phyloP scores from a whole-genome alignment of 352 stramenopile species.

The Globisporangium polare region DNA sequence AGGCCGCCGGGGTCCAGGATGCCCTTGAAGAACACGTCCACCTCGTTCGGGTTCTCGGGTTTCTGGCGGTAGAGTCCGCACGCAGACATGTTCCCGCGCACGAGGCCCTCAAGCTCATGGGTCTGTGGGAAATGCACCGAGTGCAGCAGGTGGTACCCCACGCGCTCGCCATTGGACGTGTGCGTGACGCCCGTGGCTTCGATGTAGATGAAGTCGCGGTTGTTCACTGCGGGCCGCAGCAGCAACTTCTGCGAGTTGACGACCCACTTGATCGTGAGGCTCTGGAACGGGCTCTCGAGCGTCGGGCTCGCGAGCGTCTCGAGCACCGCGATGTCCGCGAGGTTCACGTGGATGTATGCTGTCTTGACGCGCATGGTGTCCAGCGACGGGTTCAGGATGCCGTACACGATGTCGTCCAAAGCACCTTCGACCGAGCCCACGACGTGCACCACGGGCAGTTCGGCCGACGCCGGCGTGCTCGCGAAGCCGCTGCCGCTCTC shows the following conservation, averaged over 20 bases:
- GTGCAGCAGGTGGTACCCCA: conserved; percentile 36
- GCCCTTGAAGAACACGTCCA: conserved; percentile 41
- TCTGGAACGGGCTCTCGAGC: conserved; percentile 25
- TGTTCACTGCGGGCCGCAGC: conserved; percentile 22
- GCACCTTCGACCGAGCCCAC: conserved; percentile 29
- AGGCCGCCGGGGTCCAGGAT: conserved; percentile 31
- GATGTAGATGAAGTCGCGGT: conserved; percentile 30
- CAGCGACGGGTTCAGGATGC: conserved; percentile 24
- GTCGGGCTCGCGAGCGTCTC: conserved; percentile 25
- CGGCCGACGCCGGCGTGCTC: background rate
- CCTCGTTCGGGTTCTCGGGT: conserved; percentile 16
- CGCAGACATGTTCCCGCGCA: conserved; percentile 37
- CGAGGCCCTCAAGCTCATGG: background rate
- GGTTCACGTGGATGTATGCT: conserved; percentile 32
- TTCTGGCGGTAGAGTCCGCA: conserved; percentile 41
- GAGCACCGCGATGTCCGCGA: conserved; percentile 40
- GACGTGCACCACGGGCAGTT: conserved; percentile 28
- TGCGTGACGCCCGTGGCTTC: conserved; percentile 25
- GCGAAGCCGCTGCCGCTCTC: conserved; percentile 2
- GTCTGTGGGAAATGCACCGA: conserved; percentile 26
- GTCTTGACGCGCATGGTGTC: conserved; percentile 36
- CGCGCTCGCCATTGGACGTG: conserved; percentile 20
- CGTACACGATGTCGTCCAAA: conserved; percentile 39
- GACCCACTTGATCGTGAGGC: conserved; percentile 35
- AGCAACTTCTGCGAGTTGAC: conserved; percentile 24